Base-by-base conservation (phyloP, 2,329 filamentous ascomycete species). In the Aspergillus bombycis region DNA sequence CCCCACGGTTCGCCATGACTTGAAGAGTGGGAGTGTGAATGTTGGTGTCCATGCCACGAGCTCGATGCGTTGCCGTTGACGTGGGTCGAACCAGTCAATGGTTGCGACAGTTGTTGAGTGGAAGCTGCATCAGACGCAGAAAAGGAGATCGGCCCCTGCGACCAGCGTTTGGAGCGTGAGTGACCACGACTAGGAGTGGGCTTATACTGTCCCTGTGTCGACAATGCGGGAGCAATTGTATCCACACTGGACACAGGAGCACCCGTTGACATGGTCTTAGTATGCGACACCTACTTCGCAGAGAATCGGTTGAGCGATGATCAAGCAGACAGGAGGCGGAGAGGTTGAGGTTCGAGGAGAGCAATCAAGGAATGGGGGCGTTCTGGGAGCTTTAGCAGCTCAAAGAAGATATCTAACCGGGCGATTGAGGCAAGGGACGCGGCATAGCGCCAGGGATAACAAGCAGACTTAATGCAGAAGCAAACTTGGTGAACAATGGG, bases 1-100 rank as follows among this genome's bases (percentile, higher is more conserved):
- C 19, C 57, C 57, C 57, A 59, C 36, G 32, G 14, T 10, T 48
- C 45, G 12, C 45, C 23, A 48, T 48, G 45, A 48, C 45, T 48
- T 23, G 45, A 46, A 46, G 77, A 76, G 63, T 78, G 75, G 50
- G 77, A 75, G 19, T 80, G 77, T 48, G 78, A 78, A 61, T 76
- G 78, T 63, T 79, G 78, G 46, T 74, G 70, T 34, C 71, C 68
- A 26, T 69, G 68, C 32, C 67, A 68, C 50, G 70, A 60, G 56
- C 67, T 64, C 41, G 70, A 71, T 45, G 67, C 65, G 67, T 72
- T 74, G 62, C 63, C 69, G 63, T 74, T 77, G 28, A 67, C 45
- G 57, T 68, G 62, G 41, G 48, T 62, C 14, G 66, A 28, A 34
- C 65, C 68, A 52, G 38, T 69, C 30, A 64, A 60, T 36, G 66